Conservation (phyloP, 495 filamentous ascomycete species). For the Trypethelium eluteriae region DNA sequence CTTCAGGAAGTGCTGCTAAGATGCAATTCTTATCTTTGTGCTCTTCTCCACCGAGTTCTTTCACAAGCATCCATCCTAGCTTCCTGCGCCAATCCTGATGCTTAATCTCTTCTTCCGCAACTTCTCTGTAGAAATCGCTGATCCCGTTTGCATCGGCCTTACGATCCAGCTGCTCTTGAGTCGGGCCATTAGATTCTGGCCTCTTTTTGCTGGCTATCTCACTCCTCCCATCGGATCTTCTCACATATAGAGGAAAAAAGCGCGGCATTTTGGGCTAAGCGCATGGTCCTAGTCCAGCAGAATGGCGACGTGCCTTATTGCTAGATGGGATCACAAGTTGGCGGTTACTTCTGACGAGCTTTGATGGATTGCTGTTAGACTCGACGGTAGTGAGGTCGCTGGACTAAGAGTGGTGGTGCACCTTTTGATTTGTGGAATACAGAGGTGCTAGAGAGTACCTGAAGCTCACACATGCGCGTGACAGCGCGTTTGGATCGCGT, state of each 20-base stretch:
- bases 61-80: slow-evolving; percentile 45
- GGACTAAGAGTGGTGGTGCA: too few species aligned
- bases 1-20: slow-evolving; percentile 47
- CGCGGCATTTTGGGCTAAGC: slow-evolving; percentile 22
- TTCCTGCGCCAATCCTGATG: slow-evolving; percentile 49
- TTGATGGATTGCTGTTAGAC: too few species aligned
- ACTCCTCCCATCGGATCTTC: slow-evolving; percentile 38
- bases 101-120: slow-evolving; percentile 38
- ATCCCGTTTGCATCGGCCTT: slow-evolving; percentile 43
- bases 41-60: slow-evolving; percentile 37
- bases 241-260: slow-evolving; percentile 35
- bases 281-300: neutral
- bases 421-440: too few species aligned
- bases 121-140: slow-evolving; percentile 42
- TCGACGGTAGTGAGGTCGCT: too few species aligned
- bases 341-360: too few species aligned
- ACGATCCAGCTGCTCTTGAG: slow-evolving; percentile 39
- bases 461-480: neutral
- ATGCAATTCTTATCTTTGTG: slow-evolving; percentile 44
- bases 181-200: slow-evolving; percentile 41
- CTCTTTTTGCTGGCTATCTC: slow-evolving; percentile 28
- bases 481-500: neutral
- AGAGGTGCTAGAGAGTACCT: neutral
- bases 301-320: neutral
- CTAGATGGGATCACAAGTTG: neutral